A percentile compares a stretch with the other conserved stretches of the same genome.
phyloP scores from a whole-genome alignment of 208 protist genomes.

The Leptomonas pyrrhocoris region DNA sequence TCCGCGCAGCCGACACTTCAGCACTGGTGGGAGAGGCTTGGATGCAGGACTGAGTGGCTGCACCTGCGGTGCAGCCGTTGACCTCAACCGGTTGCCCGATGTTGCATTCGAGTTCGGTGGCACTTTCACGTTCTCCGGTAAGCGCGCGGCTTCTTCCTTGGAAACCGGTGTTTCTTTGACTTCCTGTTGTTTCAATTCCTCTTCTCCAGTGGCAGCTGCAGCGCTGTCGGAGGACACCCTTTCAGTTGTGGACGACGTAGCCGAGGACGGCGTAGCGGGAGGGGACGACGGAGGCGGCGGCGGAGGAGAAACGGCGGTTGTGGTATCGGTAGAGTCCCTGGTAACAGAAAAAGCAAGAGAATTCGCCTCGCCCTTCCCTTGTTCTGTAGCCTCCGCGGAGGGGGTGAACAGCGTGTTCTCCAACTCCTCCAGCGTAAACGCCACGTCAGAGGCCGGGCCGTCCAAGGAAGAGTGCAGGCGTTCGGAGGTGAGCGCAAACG shows the following conservation, averaged over 20 bases:
- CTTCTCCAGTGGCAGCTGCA: too few species aligned
- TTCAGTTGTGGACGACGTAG: background rate
- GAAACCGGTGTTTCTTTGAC: too few species aligned
- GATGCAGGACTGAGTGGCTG: background rate
- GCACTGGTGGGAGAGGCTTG: background rate
- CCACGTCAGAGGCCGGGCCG: constrained; percentile 43
- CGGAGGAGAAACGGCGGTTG: background rate
- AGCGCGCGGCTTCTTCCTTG: too few species aligned
- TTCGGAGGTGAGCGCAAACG: constrained; percentile 19
- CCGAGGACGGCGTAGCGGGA: background rate
- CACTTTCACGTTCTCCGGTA: too few species aligned
- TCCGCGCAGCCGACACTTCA: constrained; percentile 24
- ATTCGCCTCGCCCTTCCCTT: background rate
- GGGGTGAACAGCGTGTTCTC: constrained; percentile 67
- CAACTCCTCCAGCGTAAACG: constrained; percentile 82
- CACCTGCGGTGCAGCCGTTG: background rate
- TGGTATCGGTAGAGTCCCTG: background rate
- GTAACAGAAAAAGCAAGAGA: background rate
- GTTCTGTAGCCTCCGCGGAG: background rate
- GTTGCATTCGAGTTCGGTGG: background rate
- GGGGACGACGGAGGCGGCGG: background rate
- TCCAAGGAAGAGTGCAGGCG: constrained; percentile 13
- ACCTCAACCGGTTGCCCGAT: too few species aligned
- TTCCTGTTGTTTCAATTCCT: too few species aligned
- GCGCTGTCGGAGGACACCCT: background rate